A percentile compares a stretch with the other conserved stretches of the same genome.
Evolutionary conservation across 2,329 filamentous ascomycete species (phyloP).

Genomic region (Scopulariopsis brevicaulis): DNA sequence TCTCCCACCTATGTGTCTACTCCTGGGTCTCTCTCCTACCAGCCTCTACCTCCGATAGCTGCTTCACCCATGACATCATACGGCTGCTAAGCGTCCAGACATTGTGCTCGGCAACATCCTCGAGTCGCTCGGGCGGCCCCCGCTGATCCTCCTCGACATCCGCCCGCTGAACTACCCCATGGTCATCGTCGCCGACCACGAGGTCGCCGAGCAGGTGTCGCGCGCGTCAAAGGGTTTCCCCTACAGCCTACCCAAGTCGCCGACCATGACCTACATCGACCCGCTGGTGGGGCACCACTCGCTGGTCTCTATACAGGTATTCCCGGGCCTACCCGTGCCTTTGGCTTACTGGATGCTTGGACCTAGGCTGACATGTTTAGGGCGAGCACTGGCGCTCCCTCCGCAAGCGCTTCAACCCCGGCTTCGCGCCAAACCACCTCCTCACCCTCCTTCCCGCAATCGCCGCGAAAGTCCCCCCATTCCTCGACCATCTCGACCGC

Average conservation of each 20-base stretch:
- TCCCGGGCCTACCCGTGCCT: neutral
- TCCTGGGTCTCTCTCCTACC: neutral
- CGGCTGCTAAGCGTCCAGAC: neutral
- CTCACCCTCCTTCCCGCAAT: conserved; percentile 22
- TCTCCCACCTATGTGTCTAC: neutral
- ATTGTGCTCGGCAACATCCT: conserved; percentile 11
- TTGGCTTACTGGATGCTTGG: neutral
- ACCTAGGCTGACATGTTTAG: neutral
- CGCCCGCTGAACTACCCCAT: conserved; percentile 20
- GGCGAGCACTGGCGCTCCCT: conserved; percentile 11
- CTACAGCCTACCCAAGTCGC: conserved; percentile 19
- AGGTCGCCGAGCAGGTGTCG: conserved; percentile 24
- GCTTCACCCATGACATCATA: neutral
- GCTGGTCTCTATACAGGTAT: conserved; percentile 2
- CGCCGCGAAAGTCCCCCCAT: conserved; percentile 19
- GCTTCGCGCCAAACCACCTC: conserved; percentile 25
- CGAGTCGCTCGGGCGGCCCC: conserved; percentile 17
- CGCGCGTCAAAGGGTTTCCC: conserved; percentile 17
- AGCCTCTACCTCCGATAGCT: no score
- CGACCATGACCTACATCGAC: conserved; percentile 1
- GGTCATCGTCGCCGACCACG: conserved; percentile 17
- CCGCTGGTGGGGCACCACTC: conserved; percentile 3
- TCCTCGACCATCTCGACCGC: conserved; percentile 17
- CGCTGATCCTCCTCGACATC: conserved; percentile 20
- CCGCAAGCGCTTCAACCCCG: conserved; percentile 23